Evolutionary conservation across 78 protist genomes (phyloP).

Genomic region (Emiliania huxleyi): DNA sequence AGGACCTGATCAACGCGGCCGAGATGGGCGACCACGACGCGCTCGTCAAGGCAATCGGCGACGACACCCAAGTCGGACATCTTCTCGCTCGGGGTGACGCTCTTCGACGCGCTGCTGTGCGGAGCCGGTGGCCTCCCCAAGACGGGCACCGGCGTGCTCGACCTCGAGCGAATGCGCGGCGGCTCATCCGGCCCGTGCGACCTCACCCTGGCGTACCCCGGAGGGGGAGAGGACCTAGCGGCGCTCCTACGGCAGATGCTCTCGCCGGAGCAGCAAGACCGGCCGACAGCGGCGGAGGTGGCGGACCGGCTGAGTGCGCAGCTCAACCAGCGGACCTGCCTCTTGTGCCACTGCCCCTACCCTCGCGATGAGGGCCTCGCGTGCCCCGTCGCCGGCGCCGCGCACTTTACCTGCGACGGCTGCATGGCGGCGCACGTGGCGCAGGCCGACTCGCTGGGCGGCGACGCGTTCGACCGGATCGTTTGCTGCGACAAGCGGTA

Average conservation of each 20-base stretch:
- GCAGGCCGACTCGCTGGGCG: background rate
- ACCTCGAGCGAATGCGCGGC: conserved; percentile 23
- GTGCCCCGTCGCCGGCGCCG: background rate
- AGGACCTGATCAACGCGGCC: background rate
- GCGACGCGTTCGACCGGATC: background rate
- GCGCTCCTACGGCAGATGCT: background rate
- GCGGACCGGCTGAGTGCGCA: background rate
- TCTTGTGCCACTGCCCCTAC: conserved; percentile 24
- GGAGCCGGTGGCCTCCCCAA: too few species aligned
- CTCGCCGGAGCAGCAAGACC: background rate
- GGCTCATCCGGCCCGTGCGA: background rate
- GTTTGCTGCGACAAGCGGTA: background rate
- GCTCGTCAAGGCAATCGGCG: background rate
- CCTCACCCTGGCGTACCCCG: too few species aligned
- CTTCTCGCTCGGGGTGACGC: too few species aligned
- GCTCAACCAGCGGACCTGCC: conserved; percentile 1
- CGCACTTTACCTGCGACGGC: conserved; percentile 26
- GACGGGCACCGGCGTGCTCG: too few species aligned
- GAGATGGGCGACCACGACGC: conserved; percentile 28
- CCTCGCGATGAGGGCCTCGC: conserved; percentile 28
- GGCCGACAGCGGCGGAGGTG: background rate
- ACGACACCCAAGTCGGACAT: background rate
- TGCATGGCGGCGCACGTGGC: conserved; percentile 7
- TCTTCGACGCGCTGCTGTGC: too few species aligned
- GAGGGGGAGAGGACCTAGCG: too few species aligned